Percentiles rank a stretch among this genome's conserved stretches.
Conservation (phyloP, 1,139 yeast genomes). For the Citeromyces hawaiiensis region DNA sequence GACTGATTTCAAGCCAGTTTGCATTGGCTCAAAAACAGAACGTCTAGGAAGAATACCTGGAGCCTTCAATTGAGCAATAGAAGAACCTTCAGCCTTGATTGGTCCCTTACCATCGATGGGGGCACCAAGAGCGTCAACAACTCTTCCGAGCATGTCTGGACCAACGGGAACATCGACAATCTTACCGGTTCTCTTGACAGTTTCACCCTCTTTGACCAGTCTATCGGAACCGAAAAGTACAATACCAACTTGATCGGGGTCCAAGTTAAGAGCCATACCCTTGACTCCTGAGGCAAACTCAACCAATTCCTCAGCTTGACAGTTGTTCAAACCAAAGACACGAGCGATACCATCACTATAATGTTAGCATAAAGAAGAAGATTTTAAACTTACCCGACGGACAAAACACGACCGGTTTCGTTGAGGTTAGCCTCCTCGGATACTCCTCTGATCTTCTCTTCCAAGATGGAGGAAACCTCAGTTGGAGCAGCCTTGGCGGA, state of each 20-base stretch:
- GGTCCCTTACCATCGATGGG: constrained; percentile 99
- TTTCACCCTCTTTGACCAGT: constrained; percentile 97
- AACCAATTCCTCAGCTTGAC: constrained; percentile 99
- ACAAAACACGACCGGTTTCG: constrained; percentile 98
- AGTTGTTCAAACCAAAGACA: constrained; percentile 98
- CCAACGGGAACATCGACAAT: constrained; percentile 99
- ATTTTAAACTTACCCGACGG: constrained; percentile 65
- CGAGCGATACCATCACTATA: constrained; percentile 99
- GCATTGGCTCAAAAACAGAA: constrained; percentile 98
- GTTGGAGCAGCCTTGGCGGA: constrained; percentile 98
- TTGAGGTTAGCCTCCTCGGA: constrained; percentile 95
- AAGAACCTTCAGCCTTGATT: constrained; percentile 68
- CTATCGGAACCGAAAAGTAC: constrained; percentile 99
- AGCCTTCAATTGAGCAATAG: constrained; percentile 98
- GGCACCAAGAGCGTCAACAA: constrained; percentile 98
- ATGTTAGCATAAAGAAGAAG: neutral
- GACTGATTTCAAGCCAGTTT: constrained; percentile 98
- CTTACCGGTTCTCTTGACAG: constrained; percentile 99
- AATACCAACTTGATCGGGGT: constrained; percentile 99
- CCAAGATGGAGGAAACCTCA: constrained; percentile 97
- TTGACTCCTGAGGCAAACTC: constrained; percentile 99
- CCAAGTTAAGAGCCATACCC: constrained; percentile 99
- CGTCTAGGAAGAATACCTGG: constrained; percentile 99
- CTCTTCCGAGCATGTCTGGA: constrained; percentile 97
- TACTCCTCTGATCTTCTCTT: constrained; percentile 99